A percentile compares a stretch with the other conserved stretches of the same genome.
These are phyloP conservation scores for Paraconiothyrium brasiliense DNA, from an alignment of 2,329 filamentous ascomycete genomes.

Conservation along the genomic window DNA sequence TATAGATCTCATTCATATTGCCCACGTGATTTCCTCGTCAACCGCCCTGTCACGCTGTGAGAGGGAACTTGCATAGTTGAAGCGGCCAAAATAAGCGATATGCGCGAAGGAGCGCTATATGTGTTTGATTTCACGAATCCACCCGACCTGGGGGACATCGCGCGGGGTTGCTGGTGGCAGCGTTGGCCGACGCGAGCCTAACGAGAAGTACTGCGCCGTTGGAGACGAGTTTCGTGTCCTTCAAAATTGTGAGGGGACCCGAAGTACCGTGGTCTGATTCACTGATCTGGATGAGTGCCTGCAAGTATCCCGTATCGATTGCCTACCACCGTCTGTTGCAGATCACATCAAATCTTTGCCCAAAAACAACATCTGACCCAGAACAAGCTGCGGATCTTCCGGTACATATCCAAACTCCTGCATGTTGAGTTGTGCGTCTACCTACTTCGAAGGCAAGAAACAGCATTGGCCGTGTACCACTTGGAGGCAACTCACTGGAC, in stretches of 20 bases:
- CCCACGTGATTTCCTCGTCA: constrained; percentile 28
- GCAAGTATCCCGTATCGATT: not conserved
- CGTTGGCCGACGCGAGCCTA: not conserved
- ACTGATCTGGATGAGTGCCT: constrained; percentile 7
- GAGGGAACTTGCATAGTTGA: constrained; percentile 23
- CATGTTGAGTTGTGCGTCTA: not conserved
- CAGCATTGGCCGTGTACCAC: not conserved
- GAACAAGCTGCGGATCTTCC: too few relatives aligned
- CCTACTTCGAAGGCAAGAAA: not conserved
- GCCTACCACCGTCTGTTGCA: not conserved
- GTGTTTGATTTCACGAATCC: constrained; percentile 37
- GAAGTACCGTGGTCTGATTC: not conserved
- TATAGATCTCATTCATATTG: constrained; percentile 23
- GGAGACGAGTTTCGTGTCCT: not conserved
- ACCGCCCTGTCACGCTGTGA: constrained; percentile 29
- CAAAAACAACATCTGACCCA: not conserved
- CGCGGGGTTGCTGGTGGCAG: constrained; percentile 26
- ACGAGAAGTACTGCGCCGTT: not conserved
- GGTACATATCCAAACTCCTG: too few relatives aligned
- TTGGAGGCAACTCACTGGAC: too few relatives aligned
- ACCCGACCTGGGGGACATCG: constrained; percentile 31
- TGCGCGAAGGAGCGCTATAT: constrained; percentile 31
- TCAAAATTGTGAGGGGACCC: not conserved
- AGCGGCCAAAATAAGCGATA: constrained; percentile 30
- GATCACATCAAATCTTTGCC: not conserved